Base-by-base conservation (phyloP, 1,284 basidiomycete genomes). In the Microbotryum scabiosae region DNA sequence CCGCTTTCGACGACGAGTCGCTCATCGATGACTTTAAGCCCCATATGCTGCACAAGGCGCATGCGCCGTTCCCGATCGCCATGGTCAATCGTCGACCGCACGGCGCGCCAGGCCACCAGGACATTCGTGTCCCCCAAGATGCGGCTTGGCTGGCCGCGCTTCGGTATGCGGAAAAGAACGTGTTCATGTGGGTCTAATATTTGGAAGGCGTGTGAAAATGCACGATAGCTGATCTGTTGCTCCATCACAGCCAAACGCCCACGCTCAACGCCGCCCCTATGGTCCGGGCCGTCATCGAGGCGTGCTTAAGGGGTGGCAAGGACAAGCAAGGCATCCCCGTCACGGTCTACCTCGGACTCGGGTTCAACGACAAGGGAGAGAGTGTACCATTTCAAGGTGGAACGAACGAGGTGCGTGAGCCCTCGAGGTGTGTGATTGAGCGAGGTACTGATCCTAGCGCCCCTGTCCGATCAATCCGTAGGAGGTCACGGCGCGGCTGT, bases 351-450 rank as follows among this genome's bases (percentile, higher is more conserved):
- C 76, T 87, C 51, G 82, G 83, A 70, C 77, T 86, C n/a, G 78
- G 79, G 2, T 85, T 84, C 75, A 85, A 85, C 72, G 84, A 85
- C 66, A 81, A 82, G 70, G 84, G 84, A 54, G 85, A 86, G 72
- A 79, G 78, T 65, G 80, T 89, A 60, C 87, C 87, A 0, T 83
- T 84, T 73, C 87, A 89, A 73, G 87, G 87, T 20, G 87, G 87
- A 0, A 88, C 84, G 21, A 89, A 89, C 73, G 85, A 87, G 49
- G 55, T 56, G 16, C 26, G 46, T 50, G 14, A 7, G n/a, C 9
- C 36, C 16, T 26, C 18, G 5, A 5, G 21, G 3, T 14, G 3
- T 10, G 21, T 30, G n/a, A 26, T 16, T 8, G 26, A 30, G 20
- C n/a, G 16, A 41, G 36, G 12, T 41, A 4, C 45, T 36, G 36